Conservation (phyloP, 2,329 filamentous ascomycete genomes). For the Paecilomyces sp. region DNA sequence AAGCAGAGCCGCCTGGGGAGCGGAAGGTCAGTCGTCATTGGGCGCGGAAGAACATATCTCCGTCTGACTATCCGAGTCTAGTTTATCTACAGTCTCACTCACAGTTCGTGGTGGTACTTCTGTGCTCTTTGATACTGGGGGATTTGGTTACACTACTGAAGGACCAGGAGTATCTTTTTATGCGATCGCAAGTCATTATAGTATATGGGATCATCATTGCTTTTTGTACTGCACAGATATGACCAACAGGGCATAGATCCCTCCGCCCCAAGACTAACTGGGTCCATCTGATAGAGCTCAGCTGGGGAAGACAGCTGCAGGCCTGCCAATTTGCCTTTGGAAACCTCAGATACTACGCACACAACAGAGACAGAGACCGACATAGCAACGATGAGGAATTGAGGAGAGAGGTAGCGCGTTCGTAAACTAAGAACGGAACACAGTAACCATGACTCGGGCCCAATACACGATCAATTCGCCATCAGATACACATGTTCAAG, state of each 20-base stretch:
- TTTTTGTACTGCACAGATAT: neutral
- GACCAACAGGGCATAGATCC: neutral
- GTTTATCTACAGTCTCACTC: too few relatives aligned
- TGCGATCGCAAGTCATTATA: too few relatives aligned
- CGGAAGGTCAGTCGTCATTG: neutral
- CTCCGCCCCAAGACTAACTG: neutral
- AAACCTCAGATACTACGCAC: neutral
- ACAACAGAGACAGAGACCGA: neutral
- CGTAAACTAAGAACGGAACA: neutral
- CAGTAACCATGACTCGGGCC: neutral
- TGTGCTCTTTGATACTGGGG: too few relatives aligned
- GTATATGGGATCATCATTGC: neutral
- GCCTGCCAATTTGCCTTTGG: neutral
- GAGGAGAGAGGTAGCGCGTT: neutral
- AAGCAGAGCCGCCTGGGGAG: neutral
- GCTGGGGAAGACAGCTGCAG: neutral
- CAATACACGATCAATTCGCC: neutral
- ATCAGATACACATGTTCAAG: neutral
- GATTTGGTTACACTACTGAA: too few relatives aligned
- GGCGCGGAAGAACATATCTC: neutral
- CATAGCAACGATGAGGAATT: neutral
- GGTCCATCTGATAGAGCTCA: neutral
- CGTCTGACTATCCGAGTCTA: neutral
- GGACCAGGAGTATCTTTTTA: too few relatives aligned
- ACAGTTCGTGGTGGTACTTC: too few relatives aligned